Evolutionary conservation across 2,329 filamentous ascomycete genomes (phyloP).

Genomic region (Aspergillus alliaceus): DNA sequence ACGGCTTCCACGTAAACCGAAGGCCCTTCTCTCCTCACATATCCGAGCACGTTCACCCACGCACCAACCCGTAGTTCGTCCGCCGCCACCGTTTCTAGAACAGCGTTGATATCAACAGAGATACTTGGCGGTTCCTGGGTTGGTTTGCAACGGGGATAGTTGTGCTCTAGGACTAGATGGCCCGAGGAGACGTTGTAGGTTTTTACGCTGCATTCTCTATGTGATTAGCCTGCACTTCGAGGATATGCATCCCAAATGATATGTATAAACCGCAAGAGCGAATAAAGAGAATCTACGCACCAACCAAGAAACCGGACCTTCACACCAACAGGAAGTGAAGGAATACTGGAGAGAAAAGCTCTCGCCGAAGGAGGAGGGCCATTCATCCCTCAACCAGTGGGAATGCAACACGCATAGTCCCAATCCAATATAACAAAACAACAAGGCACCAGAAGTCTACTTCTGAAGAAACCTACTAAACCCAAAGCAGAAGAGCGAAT

Average conservation of each 20-base stretch:
- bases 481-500: neutral
- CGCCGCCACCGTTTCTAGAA: constrained; percentile 65
- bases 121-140: constrained; percentile 46
- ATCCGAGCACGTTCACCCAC: constrained; percentile 89
- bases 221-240: neutral
- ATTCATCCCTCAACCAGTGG: constrained; percentile 27
- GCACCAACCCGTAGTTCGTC: constrained; percentile 70
- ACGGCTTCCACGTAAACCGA: constrained; percentile 66
- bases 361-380: constrained; percentile 65
- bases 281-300: constrained; percentile 53
- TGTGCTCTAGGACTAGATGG: constrained; percentile 67
- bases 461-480: neutral
- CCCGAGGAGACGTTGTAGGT: constrained; percentile 59
- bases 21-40: constrained; percentile 48
- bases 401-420: constrained; percentile 4
- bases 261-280: neutral
- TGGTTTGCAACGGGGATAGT: constrained; percentile 48
- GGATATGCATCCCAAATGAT: neutral
- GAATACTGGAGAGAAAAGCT: constrained; percentile 65
- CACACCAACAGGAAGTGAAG: constrained; percentile 53
- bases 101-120: constrained; percentile 68
- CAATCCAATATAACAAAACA: neutral
- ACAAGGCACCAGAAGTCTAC: neutral
- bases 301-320: constrained; percentile 93
- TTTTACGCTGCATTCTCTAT: constrained; percentile 51